Evolutionary conservation across 805 yeast genomes (phyloP), one percentile per base, ranked within the genome.

Genomic region (Cyberlindnera japonica): DNA sequence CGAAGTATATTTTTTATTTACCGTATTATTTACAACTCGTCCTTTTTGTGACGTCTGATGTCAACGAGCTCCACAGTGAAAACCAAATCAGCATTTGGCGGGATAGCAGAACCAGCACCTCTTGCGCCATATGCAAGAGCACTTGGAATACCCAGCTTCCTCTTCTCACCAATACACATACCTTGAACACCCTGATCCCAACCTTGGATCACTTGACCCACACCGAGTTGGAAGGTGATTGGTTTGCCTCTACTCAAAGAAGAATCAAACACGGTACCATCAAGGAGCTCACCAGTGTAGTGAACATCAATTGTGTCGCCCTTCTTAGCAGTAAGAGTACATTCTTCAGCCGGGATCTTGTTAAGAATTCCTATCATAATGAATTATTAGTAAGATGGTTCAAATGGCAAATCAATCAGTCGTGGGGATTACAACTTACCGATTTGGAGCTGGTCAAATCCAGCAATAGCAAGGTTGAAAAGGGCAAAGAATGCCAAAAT

Each of bases 171-270:
- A 60, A 86, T 68, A 64, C 97, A 89, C 95, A 53, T 53, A 35
- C 66, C 83, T 79, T 27, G 69, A 37, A 88, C 65, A 30, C 96
- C 96, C 63, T 81, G 77, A 48, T 89, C 97, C 96, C 96, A 89
- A 44, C 97, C 96, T 45, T 71, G 57, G 57, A 89, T 89, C 23
- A 89, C 96, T 54, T 75, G 81, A 5, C 95, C 90, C 19, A 63
- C 61, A 30, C 96, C 97, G 39, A 90, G 65, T n/a, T 63, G 63
- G 63, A 89, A 89, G 30, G 71, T 59, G 45, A 89, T 68, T 33
- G 97, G 96, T 33, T 61, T 53, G 12, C 77, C 79, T 55, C 95
- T 74, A 17, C 60, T 57, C 41, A 71, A 63, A 2, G 95, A 84
- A 9, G 86, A 75, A 62, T 89, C 97, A 57, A 89, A 90, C 5